Evolutionary conservation across 2,329 filamentous ascomycete species (phyloP), one percentile per base, ranked within the genome.

Genomic region (Apiospora hydei): DNA sequence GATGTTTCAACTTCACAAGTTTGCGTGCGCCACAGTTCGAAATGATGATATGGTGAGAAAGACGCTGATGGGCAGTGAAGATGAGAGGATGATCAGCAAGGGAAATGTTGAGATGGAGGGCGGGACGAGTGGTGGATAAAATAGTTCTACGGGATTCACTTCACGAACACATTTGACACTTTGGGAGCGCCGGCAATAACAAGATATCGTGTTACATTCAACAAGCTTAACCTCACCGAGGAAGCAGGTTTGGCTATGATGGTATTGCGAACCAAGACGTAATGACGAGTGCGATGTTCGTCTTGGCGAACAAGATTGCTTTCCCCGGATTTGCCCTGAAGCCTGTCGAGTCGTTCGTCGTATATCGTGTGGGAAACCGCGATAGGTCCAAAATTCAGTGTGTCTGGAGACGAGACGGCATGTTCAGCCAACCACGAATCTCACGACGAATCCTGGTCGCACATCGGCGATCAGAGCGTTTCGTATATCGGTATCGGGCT

Each of bases 351-450:
- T 41, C 41, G 34, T 30, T 30, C 26, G 26, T 30, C 26, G 26
- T 30, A 30, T 30, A 30, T 30, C 34, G 7, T 38, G 34, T 38
- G 34, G 34, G 34, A 38, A 38, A 38, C 34, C 34, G 34, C n/a
- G 49, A 53, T 53, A 26, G 21, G 53, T 16, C 34, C 57, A 64
- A 64, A 64, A 34, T 30, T 30, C 26, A 21, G 34, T 64, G 18
- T 64, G 10, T 64, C 34, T 64, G 57, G 57, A 64, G 57, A 64
- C 21, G 57, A 21, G 57, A 64, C 57, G 18, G 18, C 34, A n/a
- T 41, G 8, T n/a, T 64, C 21, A 64, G 34, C 57, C 34, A 64
- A 38, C 34, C 34, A 21, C 34, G 34, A 38, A 38, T 38, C 34
- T 4, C 34, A 6, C 34, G 21, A 64, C 21, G 57, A 18, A 41